A percentile compares a stretch with the other conserved stretches of the same genome.
Conservation (phyloP, 305 asterid species). For the Solanum hybrid region DNA sequence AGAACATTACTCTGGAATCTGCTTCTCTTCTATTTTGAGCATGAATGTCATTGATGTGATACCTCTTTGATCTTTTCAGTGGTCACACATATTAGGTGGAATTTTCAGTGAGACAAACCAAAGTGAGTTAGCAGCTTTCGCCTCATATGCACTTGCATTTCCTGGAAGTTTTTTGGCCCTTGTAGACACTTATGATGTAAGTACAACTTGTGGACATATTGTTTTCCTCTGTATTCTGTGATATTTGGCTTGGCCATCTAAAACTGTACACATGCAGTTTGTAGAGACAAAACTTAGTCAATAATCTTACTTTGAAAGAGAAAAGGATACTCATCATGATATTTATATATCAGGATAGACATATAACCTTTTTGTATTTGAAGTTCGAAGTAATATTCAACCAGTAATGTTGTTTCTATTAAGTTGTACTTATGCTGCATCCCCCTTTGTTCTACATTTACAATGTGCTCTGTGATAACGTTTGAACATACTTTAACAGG, state of each 20-base stretch:
- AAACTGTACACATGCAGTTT: neutral
- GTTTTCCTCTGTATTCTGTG: neutral
- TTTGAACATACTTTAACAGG: conserved; percentile 16
- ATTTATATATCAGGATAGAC: neutral
- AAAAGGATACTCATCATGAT: neutral
- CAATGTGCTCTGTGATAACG: conserved; percentile 1
- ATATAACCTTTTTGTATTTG: neutral
- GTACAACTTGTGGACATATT: conserved; percentile 16
- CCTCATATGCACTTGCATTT: conserved; percentile 84
- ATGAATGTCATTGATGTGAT: conserved; percentile 7
- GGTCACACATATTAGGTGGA: conserved; percentile 52
- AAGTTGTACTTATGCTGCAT: neutral
- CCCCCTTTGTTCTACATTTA: neutral
- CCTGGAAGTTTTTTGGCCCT: conserved; percentile 79
- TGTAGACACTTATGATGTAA: conserved; percentile 92
- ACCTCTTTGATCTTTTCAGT: conserved; percentile 37
- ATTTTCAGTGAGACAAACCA: conserved; percentile 79
- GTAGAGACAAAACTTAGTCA: neutral
- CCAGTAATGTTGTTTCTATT: neutral
- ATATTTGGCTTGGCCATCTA: neutral
- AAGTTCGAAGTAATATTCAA: neutral
- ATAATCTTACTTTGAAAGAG: neutral
- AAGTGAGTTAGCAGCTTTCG: conserved; percentile 83
- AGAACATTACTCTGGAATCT: neutral
- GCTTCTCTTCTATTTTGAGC: neutral